These are phyloP conservation scores for Pichia kluyveri DNA, from an alignment of 805 yeast genomes.

Conservation along the genomic window DNA sequence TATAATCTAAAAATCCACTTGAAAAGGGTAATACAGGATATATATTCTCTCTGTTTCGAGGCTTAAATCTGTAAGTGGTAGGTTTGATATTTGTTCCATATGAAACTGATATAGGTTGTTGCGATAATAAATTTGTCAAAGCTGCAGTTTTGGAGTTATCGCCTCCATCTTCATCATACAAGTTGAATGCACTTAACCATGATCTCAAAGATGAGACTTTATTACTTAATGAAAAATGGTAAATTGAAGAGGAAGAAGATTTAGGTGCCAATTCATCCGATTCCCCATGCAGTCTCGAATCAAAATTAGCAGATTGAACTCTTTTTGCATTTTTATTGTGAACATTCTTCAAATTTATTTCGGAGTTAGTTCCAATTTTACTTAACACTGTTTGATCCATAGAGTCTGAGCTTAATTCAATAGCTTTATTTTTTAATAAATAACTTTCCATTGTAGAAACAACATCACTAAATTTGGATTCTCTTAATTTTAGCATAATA, in stretches of 20 bases:
- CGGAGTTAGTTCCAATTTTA: neutral
- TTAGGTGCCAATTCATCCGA: conserved; percentile 1
- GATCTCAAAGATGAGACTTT: conserved; percentile 8
- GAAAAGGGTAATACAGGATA: conserved; percentile 44
- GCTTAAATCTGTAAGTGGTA: conserved; percentile 44
- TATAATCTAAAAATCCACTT: conserved; percentile 63
- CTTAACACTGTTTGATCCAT: neutral
- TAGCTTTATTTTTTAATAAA: conserved; percentile 38
- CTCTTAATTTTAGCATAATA: conserved; percentile 53
- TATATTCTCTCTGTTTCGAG: conserved; percentile 20
- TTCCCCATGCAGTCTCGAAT: conserved; percentile 2
- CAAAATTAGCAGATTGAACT: conserved; percentile 18
- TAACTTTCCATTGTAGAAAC: conserved; percentile 61
- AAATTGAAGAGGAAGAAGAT: conserved; percentile 11
- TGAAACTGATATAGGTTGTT: conserved; percentile 21
- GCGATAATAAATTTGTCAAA: conserved; percentile 16
- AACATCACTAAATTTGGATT: conserved; percentile 55
- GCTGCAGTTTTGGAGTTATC: conserved; percentile 16
- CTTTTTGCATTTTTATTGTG: conserved; percentile 4
- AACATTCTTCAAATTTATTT: neutral
- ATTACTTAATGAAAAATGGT: conserved; percentile 4
- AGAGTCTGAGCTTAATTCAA: neutral
- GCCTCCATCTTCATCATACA: conserved; percentile 14
- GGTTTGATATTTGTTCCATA: conserved; percentile 44
- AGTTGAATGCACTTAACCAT: conserved; percentile 18